phyloP scores from a whole-genome alignment of 805 yeast genomes.

The Metschnikowia baotianmanensis region DNA sequence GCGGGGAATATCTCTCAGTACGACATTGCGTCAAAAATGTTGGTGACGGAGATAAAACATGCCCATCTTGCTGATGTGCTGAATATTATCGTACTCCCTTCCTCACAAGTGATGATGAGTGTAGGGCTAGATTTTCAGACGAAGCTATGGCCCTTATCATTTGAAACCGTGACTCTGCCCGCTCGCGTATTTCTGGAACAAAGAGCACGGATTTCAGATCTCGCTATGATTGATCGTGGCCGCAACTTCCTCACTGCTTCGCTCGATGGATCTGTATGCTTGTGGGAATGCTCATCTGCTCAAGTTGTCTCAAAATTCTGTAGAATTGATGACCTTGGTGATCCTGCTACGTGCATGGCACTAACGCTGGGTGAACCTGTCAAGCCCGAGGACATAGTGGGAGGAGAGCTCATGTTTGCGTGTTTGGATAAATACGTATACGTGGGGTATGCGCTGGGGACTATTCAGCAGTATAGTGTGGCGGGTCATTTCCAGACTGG shows the following conservation, averaged over 20 bases:
- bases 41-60: background rate
- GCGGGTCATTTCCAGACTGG: slow-evolving; percentile 19
- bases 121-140: slow-evolving; percentile 58
- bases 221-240: slow-evolving; percentile 59
- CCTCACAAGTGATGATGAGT: slow-evolving; percentile 58
- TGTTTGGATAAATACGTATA: slow-evolving; percentile 42
- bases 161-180: slow-evolving; percentile 17
- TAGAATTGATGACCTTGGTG: slow-evolving; percentile 21
- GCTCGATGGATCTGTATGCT: slow-evolving; percentile 50
- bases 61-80: slow-evolving; percentile 56
- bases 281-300: slow-evolving; percentile 74
- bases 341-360: slow-evolving; percentile 21
- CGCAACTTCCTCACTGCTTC: slow-evolving; percentile 61
- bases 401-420: slow-evolving; percentile 41
- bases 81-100: slow-evolving; percentile 54
- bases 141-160: slow-evolving; percentile 55
- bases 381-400: slow-evolving; percentile 1
- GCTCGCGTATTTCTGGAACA: slow-evolving; percentile 51
- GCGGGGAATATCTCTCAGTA: slow-evolving; percentile 9
- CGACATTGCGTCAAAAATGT: slow-evolving; percentile 3
- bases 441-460: slow-evolving; percentile 44
- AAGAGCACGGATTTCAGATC: slow-evolving; percentile 44
- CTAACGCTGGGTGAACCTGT: slow-evolving; percentile 1
- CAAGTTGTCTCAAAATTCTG: slow-evolving; percentile 34
- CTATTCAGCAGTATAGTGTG: slow-evolving; percentile 24